Percentiles rank a stretch among this genome's conserved stretches.
phyloP scores from a whole-genome alignment of 106 monocot genomes.

The Ottelia alismoides region DNA sequence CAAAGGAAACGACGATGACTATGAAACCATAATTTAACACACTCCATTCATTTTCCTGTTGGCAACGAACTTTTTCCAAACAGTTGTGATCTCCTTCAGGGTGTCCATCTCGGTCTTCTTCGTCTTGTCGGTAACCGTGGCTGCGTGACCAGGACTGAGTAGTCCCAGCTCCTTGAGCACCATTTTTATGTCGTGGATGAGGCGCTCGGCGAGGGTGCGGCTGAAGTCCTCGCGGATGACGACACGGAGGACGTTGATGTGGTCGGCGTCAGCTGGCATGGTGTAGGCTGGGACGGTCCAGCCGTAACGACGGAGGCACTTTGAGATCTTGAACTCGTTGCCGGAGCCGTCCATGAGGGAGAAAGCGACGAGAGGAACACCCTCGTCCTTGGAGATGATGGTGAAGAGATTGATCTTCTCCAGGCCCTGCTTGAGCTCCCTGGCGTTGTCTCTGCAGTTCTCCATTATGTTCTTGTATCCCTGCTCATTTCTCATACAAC shows the following conservation, averaged over 20 bases:
- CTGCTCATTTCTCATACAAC: too few species aligned
- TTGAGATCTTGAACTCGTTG: slow-evolving; percentile 68
- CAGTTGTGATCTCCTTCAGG: too few species aligned
- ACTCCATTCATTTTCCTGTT: too few species aligned
- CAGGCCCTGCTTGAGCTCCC: slow-evolving; percentile 40
- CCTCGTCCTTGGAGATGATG: slow-evolving; percentile 61
- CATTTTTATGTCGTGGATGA: slow-evolving; percentile 54
- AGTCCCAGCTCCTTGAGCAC: slow-evolving; percentile 60
- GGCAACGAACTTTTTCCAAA: too few species aligned
- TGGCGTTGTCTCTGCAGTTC: slow-evolving; percentile 58
- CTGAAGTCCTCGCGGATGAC: slow-evolving; percentile 87
- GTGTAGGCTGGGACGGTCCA: slow-evolving; percentile 93
- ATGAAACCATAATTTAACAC: too few species aligned
- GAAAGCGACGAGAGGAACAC: too few species aligned
- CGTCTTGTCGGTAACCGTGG: too few species aligned
- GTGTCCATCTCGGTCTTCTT: too few species aligned
- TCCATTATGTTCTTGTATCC: too few species aligned
- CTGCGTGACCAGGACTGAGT: too few species aligned
- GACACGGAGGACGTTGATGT: slow-evolving; percentile 58
- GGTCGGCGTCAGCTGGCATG: slow-evolving; percentile 71
- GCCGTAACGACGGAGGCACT: slow-evolving; percentile 53
- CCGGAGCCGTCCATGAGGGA: slow-evolving; percentile 46
- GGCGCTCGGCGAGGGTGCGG: slow-evolving; percentile 65
- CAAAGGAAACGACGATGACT: too few species aligned
- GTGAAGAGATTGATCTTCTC: slow-evolving; percentile 47